These are phyloP conservation scores for Saccharomycopsis synnaedendra DNA, from an alignment of 805 yeast genomes.

Conservation along the genomic window DNA sequence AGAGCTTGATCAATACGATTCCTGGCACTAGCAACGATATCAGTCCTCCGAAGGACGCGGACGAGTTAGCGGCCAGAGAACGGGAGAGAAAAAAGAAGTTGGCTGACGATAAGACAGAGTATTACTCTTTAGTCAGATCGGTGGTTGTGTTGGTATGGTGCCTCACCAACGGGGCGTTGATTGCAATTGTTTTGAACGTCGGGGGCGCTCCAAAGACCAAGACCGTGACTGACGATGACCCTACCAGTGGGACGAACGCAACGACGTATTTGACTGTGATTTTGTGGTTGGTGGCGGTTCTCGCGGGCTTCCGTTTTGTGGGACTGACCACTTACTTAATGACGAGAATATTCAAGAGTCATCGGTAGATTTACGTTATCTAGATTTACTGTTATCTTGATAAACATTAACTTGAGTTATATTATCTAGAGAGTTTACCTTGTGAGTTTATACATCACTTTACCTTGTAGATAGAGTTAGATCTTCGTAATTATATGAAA, in stretches of 20 bases:
- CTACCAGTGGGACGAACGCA: conserved; percentile 25
- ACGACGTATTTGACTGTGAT: conserved; percentile 38
- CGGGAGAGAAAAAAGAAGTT: conserved; percentile 21
- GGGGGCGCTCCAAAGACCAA: conserved; percentile 45
- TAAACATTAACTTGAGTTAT: no score
- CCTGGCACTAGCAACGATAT: conserved; percentile 40
- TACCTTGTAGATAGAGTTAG: no score
- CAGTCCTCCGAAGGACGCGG: conserved; percentile 29
- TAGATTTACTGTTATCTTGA: neutral
- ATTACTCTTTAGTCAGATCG: conserved; percentile 81
- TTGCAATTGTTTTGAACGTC: conserved; percentile 74
- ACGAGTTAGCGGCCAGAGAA: conserved; percentile 13
- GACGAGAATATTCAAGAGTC: conserved; percentile 17
- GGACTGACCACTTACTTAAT: conserved; percentile 42
- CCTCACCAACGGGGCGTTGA: conserved; percentile 68
- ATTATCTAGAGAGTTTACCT: no score
- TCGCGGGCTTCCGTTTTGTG: conserved; percentile 44
- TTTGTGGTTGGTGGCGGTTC: conserved; percentile 50
- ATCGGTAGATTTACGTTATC: neutral
- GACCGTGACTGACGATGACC: conserved; percentile 16
- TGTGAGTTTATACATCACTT: no score
- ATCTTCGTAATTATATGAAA: no score
- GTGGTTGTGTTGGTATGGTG: conserved; percentile 86
- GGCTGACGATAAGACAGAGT: conserved; percentile 30
- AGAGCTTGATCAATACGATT: conserved; percentile 18